These are phyloP conservation scores for Trichoderma parareesei DNA, from an alignment of 495 filamentous ascomycete species.

Conservation along the genomic window DNA sequence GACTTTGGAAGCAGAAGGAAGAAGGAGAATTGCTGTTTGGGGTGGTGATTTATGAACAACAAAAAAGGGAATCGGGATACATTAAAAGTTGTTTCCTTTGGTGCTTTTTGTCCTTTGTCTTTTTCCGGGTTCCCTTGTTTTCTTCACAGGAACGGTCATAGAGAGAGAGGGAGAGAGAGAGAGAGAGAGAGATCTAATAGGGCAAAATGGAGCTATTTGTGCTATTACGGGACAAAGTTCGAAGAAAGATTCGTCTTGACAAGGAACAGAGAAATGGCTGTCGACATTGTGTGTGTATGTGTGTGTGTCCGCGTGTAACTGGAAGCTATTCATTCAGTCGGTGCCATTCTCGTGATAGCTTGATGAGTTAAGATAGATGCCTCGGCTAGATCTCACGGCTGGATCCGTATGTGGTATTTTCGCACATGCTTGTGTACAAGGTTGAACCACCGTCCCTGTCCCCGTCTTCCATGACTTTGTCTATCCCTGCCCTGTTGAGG, in stretches of 20 bases:
- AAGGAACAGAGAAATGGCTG: too few relatives aligned
- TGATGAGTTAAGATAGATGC: too few relatives aligned
- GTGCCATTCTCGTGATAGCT: too few relatives aligned
- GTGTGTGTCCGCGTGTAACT: too few relatives aligned
- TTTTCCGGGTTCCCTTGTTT: neutral
- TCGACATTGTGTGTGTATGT: too few relatives aligned
- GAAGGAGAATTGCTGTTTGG: neutral
- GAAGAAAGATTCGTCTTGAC: too few relatives aligned
- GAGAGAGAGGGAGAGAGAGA: neutral
- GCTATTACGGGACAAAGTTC: too few relatives aligned
- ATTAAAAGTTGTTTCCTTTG: conserved; percentile 7
- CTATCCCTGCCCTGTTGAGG: neutral
- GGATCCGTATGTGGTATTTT: too few relatives aligned
- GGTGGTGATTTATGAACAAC: conserved; percentile 1
- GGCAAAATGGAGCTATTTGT: neutral
- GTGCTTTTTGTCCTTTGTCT: too few relatives aligned
- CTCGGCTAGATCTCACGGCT: too few relatives aligned
- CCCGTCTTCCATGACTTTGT: too few relatives aligned
- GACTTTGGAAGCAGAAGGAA: neutral
- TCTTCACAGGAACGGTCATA: conserved; percentile 15
- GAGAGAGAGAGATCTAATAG: neutral
- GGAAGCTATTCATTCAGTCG: too few relatives aligned
- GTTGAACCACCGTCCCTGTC: neutral
- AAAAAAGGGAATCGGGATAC: conserved; percentile 3
- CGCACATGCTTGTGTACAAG: neutral